Evolutionary conservation across 2,329 filamentous ascomycete species (phyloP).

Genomic region (Fonsecaea nubica): DNA sequence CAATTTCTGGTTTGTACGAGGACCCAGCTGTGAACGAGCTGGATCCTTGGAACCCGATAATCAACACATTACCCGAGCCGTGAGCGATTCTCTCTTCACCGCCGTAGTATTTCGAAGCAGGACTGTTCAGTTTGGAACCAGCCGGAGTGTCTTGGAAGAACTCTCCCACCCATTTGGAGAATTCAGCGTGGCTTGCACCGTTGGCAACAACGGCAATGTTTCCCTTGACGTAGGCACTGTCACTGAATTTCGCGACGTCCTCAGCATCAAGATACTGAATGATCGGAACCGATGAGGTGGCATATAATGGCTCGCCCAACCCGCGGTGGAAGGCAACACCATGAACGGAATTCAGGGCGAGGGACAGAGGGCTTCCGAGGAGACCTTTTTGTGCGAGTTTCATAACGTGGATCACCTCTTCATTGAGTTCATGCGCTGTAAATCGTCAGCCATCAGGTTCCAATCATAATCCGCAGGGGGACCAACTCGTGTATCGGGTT

Average conservation of each 20-base stretch:
- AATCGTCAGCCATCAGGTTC: conserved; percentile 19
- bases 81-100: conserved; percentile 90
- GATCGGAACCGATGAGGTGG: conserved; percentile 72
- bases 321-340: conserved; percentile 89
- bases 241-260: conserved; percentile 75
- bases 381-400: conserved; percentile 77
- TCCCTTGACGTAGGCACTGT: conserved; percentile 80
- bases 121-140: conserved; percentile 60
- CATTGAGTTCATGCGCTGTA: conserved; percentile 84
- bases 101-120: conserved; percentile 85
- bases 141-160: conserved; percentile 78
- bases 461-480: background rate
- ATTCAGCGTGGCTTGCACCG: conserved; percentile 75
- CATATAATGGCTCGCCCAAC: conserved; percentile 79
- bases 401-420: conserved; percentile 81
- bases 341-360: conserved; percentile 87
- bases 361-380: conserved; percentile 65
- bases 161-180: conserved; percentile 88
- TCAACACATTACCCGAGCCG: conserved; percentile 77
- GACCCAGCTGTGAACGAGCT: conserved; percentile 71
- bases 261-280: conserved; percentile 81
- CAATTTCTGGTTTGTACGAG: conserved; percentile 86
- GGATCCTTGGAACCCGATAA: conserved; percentile 91
- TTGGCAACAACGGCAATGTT: conserved; percentile 93
- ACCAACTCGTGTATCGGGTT: conserved; percentile 78